Percentiles rank a stretch among this genome's conserved stretches.
These are phyloP conservation scores for Lomentospora prolificans DNA, from an alignment of 2,329 filamentous ascomycete genomes.

Conservation along the genomic window DNA sequence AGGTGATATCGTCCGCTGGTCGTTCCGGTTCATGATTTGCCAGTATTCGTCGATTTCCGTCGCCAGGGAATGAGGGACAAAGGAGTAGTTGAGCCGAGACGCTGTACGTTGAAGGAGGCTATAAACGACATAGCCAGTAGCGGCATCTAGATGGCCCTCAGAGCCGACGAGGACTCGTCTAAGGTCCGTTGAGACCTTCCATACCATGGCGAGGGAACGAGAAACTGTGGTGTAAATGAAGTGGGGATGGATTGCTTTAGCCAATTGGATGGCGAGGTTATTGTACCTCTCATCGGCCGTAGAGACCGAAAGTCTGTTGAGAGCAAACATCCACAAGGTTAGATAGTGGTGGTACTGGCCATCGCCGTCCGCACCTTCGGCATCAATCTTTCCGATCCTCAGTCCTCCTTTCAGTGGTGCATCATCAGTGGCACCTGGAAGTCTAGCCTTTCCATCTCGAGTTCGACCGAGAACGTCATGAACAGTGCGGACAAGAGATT, in stretches of 20 bases:
- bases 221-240: slow-evolving; percentile 29
- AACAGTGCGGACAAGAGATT: slow-evolving; percentile 36
- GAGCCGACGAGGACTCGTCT: slow-evolving; percentile 33
- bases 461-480: slow-evolving; percentile 43
- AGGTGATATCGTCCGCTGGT: slow-evolving; percentile 29
- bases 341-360: slow-evolving; percentile 55
- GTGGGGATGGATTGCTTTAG: slow-evolving; percentile 38
- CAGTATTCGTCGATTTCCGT: slow-evolving; percentile 44
- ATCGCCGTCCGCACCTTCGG: slow-evolving; percentile 38
- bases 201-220: slow-evolving; percentile 31
- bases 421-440: slow-evolving; percentile 40
- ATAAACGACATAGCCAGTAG: slow-evolving; percentile 43
- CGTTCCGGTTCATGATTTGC: slow-evolving; percentile 30
- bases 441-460: slow-evolving; percentile 32
- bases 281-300: slow-evolving; percentile 37
- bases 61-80: slow-evolving; percentile 23
- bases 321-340: slow-evolving; percentile 53
- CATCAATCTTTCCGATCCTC: slow-evolving; percentile 45
- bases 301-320: slow-evolving; percentile 42
- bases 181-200: slow-evolving; percentile 46
- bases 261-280: slow-evolving; percentile 39
- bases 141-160: slow-evolving; percentile 46
- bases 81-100: slow-evolving; percentile 12
- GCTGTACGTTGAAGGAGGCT: slow-evolving; percentile 34
- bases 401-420: slow-evolving; percentile 44